A percentile compares a stretch with the other conserved stretches of the same genome.
Conservation (phyloP, 2,329 filamentous ascomycete genomes). For the Fusarium nisikadoi region DNA sequence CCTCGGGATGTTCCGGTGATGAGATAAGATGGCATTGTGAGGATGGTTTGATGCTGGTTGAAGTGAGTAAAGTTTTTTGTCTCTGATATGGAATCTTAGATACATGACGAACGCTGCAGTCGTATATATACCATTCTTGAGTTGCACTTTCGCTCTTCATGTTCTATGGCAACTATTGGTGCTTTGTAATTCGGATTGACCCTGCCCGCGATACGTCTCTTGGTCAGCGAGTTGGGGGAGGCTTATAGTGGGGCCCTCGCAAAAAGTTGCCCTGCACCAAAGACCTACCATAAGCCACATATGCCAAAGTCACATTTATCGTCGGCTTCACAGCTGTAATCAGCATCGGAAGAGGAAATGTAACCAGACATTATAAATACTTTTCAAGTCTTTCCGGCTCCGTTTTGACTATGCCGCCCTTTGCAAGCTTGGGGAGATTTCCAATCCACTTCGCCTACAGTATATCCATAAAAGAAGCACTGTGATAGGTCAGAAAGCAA, state of each 20-base stretch:
- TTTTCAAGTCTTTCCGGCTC: too few relatives aligned
- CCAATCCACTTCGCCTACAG: background rate
- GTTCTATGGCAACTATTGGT: background rate
- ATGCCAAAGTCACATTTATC: too few relatives aligned
- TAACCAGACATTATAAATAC: background rate
- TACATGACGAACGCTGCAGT: fast-evolving
- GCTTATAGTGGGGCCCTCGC: conserved; percentile 1
- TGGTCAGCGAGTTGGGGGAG: background rate
- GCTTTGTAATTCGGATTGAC: conserved; percentile 10
- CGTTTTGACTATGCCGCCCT: fast-evolving
- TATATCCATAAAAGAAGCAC: too few relatives aligned
- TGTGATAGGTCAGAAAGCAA: too few relatives aligned
- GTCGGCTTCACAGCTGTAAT: fast-evolving
- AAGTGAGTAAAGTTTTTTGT: background rate
- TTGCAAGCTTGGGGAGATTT: background rate
- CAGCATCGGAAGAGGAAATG: background rate
- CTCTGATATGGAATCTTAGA: background rate
- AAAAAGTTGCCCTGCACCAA: conserved; percentile 8
- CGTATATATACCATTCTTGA: background rate
- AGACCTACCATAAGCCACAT: fast-evolving
- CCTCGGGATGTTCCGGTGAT: conserved; percentile 37
- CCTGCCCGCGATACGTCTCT: background rate
- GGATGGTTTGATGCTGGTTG: background rate
- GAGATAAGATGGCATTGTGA: conserved; percentile 29
- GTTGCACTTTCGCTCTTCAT: background rate